Percentiles rank a stretch among this genome's conserved stretches.
Evolutionary conservation across 1,284 basidiomycete genomes (phyloP).

Genomic region (Pseudozyma hubeiensis): DNA sequence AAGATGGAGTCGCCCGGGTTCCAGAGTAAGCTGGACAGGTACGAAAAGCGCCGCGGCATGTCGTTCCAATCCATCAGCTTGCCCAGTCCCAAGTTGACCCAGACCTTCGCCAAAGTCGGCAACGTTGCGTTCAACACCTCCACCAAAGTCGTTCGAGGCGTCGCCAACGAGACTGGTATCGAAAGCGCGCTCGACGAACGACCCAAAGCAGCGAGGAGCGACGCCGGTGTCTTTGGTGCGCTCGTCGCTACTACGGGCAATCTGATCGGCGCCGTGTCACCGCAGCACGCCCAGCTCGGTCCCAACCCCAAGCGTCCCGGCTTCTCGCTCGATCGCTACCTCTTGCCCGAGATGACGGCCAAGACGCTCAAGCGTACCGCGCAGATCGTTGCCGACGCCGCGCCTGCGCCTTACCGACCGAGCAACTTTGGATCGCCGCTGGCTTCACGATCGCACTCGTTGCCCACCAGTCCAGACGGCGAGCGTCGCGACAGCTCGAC

Average conservation of each 20-base stretch:
- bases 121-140: conserved; percentile 38
- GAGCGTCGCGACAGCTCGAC: conserved; percentile 43
- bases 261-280: conserved; percentile 68
- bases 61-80: conserved; percentile 29
- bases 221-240: conserved; percentile 79
- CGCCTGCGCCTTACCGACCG: conserved; percentile 45
- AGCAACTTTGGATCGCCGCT: conserved; percentile 39
- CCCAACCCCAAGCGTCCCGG: conserved; percentile 78
- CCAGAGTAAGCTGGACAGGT: conserved; percentile 20
- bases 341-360: conserved; percentile 67
- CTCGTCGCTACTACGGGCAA: conserved; percentile 80
- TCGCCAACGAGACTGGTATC: conserved; percentile 62
- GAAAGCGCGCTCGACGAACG: conserved; percentile 67
- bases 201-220: conserved; percentile 74
- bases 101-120: conserved; percentile 50
- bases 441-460: conserved; percentile 41
- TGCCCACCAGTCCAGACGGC: conserved; percentile 35
- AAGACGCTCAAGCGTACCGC: conserved; percentile 66
- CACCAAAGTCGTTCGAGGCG: conserved; percentile 52
- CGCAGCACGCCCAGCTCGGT: conserved; percentile 71
- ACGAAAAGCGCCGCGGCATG: conserved; percentile 44
- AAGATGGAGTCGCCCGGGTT: conserved; percentile 32
- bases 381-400: conserved; percentile 66
- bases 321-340: conserved; percentile 76
- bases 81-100: conserved; percentile 43